phyloP scores from a whole-genome alignment of 345 rosid genomes.

The Psidium guajava region DNA sequence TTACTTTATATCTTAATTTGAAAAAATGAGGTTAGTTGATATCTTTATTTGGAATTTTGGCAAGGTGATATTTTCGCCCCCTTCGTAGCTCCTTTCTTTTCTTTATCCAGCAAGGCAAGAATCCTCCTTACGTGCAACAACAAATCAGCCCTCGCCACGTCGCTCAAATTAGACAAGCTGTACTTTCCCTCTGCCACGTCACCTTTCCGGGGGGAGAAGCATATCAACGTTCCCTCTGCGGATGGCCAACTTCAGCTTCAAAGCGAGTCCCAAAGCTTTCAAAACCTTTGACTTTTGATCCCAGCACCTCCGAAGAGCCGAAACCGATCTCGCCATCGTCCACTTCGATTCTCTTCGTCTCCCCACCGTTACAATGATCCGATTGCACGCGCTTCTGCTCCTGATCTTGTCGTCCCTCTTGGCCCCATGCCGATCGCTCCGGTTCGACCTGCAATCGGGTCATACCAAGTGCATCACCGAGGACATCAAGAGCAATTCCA shows the following conservation, averaged over 20 bases:
- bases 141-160: background rate
- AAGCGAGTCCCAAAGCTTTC: background rate
- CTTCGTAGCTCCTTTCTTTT: background rate
- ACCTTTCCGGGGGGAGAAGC: background rate
- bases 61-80: too few species aligned
- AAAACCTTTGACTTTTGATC: background rate
- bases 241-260: background rate
- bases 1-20: too few species aligned
- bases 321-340: background rate
- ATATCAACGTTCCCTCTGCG: background rate
- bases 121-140: background rate
- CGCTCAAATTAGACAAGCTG: background rate
- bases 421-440: constrained; percentile 38
- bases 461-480: constrained; percentile 82
- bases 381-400: background rate
- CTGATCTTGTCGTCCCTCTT: constrained; percentile 11
- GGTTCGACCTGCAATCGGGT: constrained; percentile 74
- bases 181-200: background rate
- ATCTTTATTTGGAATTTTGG: too few species aligned
- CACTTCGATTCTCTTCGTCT: background rate
- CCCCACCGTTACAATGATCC: background rate
- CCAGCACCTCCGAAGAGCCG: background rate
- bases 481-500: constrained; percentile 72
- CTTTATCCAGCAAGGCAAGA: background rate
- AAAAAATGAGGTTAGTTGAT: too few species aligned